Evolutionary conservation across 371 early-diverging fungal genomes (phyloP).

Genomic region (Apophysomyces elegans): DNA sequence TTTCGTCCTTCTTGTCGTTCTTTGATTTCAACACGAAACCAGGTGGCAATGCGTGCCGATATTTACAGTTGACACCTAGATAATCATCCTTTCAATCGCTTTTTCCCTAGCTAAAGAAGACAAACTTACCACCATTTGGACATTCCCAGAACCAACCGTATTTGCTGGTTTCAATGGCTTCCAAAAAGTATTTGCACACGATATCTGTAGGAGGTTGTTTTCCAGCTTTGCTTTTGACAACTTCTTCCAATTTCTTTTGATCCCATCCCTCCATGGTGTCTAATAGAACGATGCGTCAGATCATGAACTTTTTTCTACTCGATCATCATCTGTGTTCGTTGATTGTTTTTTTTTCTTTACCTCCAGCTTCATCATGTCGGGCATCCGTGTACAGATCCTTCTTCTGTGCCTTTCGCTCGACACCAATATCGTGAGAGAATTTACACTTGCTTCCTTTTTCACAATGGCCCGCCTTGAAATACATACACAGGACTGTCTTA

Average conservation of each 20-base stretch:
- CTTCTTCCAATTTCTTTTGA: conserved; percentile 88
- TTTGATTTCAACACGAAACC: conserved; percentile 96
- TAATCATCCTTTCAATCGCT: background rate
- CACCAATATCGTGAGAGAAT: conserved; percentile 95
- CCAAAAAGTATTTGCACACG: conserved; percentile 99
- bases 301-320: too few species aligned
- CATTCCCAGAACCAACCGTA: conserved; percentile 99
- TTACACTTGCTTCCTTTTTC: conserved; percentile 96
- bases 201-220: conserved; percentile 94
- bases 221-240: conserved; percentile 84
- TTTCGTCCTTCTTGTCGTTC: conserved; percentile 75
- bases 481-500: conserved; percentile 95
- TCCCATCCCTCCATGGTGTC: conserved; percentile 98
- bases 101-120: conserved; percentile 15
- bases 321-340: too few species aligned
- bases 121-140: conserved; percentile 81
- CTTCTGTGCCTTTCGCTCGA: conserved; percentile 90
- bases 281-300: conserved; percentile 11
- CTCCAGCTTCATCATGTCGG: conserved; percentile 62
- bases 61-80: conserved; percentile 81
- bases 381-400: conserved; percentile 92
- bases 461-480: conserved; percentile 94
- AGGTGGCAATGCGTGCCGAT: conserved; percentile 96
- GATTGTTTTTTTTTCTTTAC: conserved; percentile 12
- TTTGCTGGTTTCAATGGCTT: conserved; percentile 96